These are phyloP conservation scores for Copromyces sp. DNA, from an alignment of 495 filamentous ascomycete genomes.

Conservation along the genomic window DNA sequence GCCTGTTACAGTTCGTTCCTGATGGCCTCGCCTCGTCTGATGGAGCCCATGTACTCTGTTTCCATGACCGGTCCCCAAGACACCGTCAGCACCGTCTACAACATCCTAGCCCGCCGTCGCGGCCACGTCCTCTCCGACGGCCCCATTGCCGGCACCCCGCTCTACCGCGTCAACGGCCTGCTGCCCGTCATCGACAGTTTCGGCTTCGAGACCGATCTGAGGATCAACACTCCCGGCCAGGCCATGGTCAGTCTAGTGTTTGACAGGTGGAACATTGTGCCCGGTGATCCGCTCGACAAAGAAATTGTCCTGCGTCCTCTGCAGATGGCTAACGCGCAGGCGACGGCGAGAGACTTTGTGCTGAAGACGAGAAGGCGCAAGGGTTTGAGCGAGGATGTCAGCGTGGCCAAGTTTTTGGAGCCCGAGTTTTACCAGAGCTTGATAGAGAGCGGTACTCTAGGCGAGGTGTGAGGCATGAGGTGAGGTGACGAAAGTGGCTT, in stretches of 20 bases:
- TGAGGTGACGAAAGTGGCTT: slow-evolving; percentile 13
- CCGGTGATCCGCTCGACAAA: slow-evolving; percentile 87
- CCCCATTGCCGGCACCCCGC: slow-evolving; percentile 88
- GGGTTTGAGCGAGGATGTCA: slow-evolving; percentile 90
- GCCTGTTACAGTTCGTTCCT: slow-evolving; percentile 91
- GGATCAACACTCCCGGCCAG: slow-evolving; percentile 92
- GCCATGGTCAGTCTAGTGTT: slow-evolving; percentile 86
- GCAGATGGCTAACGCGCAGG: slow-evolving; percentile 77
- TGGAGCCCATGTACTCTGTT: slow-evolving; percentile 90
- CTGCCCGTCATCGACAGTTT: slow-evolving; percentile 96
- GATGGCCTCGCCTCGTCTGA: slow-evolving; percentile 90
- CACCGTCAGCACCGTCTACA: slow-evolving; percentile 80
- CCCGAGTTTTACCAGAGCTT: slow-evolving; percentile 82
- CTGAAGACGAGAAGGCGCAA: slow-evolving; percentile 90
- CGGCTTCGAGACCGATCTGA: slow-evolving; percentile 92
- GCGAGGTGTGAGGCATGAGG: slow-evolving; percentile 16
- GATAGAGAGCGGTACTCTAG: slow-evolving; percentile 80
- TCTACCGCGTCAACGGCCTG: slow-evolving; percentile 81
- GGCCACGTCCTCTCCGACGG: slow-evolving; percentile 91
- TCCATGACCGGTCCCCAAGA: slow-evolving; percentile 91
- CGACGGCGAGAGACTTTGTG: slow-evolving; percentile 89
- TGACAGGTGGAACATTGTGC: slow-evolving; percentile 90
- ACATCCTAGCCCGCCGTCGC: slow-evolving; percentile 74
- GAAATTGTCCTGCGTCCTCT: slow-evolving; percentile 72
- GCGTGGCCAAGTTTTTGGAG: slow-evolving; percentile 90